phyloP scores from a whole-genome alignment of 1,284 basidiomycete species.

The Cutaneotrichosporon spelunceum region DNA sequence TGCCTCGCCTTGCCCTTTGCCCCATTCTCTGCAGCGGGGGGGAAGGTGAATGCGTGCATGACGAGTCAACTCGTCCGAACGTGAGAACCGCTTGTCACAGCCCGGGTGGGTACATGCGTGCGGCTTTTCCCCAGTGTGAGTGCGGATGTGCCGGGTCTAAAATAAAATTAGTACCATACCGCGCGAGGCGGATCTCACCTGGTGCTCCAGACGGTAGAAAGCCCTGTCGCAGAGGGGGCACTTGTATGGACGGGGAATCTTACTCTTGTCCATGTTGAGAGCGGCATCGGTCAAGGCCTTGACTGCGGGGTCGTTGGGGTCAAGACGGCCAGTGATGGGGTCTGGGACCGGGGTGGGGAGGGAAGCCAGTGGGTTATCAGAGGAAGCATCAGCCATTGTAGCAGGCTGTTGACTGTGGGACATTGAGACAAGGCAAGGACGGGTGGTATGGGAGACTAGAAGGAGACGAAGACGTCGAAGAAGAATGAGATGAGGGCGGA shows the following conservation, averaged over 20 bases:
- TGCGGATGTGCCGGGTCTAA: conserved; percentile 94
- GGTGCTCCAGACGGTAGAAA: conserved; percentile 87
- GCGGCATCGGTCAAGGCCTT: conserved; percentile 52
- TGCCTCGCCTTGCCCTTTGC: conserved; percentile 6
- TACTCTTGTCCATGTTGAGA: conserved; percentile 54
- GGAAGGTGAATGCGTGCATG: conserved; percentile 86
- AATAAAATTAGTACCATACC: background rate
- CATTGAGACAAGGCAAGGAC: background rate
- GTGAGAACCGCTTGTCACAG: conserved; percentile 98
- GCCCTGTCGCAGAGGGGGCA: conserved; percentile 88
- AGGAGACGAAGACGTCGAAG: background rate
- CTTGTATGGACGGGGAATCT: conserved; percentile 80
- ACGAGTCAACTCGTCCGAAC: conserved; percentile 94
- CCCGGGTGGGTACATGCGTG: conserved; percentile 87
- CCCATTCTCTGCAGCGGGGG: conserved; percentile 35
- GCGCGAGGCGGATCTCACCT: conserved; percentile 59
- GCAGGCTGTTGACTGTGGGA: conserved; percentile 14
- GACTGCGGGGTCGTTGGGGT: conserved; percentile 53
- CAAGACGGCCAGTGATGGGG: conserved; percentile 51
- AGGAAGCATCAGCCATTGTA: conserved; percentile 17
- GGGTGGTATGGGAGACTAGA: background rate
- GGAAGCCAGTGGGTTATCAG: conserved; percentile 23
- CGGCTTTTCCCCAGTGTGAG: conserved; percentile 97
- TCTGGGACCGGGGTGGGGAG: conserved; percentile 42
- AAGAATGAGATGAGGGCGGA: conserved; percentile 1